phyloP scores from a whole-genome alignment of 306 rosid genomes.

The Citrullus amarus region DNA sequence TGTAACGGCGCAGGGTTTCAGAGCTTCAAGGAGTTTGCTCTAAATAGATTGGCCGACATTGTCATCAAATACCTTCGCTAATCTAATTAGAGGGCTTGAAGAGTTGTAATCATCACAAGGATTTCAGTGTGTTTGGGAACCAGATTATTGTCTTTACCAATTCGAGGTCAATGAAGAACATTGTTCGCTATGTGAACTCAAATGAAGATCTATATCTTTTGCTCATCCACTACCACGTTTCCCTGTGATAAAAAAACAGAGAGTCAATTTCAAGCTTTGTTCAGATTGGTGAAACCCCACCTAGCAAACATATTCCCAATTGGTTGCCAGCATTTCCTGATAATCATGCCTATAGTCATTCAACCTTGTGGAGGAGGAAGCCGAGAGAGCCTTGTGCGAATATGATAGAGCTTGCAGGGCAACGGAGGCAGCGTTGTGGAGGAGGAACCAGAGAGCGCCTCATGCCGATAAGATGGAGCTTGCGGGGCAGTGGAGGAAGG shows the following conservation, averaged over 20 bases:
- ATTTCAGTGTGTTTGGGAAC: constrained; percentile 32
- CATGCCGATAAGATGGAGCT: constrained; percentile 63
- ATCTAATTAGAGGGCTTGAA: constrained; percentile 47
- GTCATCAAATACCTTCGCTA: constrained; percentile 49
- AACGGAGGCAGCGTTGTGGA: constrained; percentile 45
- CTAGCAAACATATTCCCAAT: constrained; percentile 44
- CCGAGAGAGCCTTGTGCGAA: constrained; percentile 48
- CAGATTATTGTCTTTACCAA: constrained; percentile 23
- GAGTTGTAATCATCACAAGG: constrained; percentile 44
- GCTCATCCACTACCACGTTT: constrained; percentile 51
- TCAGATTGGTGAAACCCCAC: constrained; percentile 58
- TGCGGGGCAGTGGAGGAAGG: constrained; percentile 65
- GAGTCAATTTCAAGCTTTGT: constrained; percentile 43
- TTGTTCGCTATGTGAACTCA: constrained; percentile 23
- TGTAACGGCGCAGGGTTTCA: constrained; percentile 54
- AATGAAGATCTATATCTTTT: constrained; percentile 47
- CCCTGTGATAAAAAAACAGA: constrained; percentile 33
- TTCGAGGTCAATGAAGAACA: constrained; percentile 23
- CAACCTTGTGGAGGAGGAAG: constrained; percentile 57
- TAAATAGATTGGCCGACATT: constrained; percentile 49
- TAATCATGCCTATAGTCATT: constrained; percentile 50
- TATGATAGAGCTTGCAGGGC: constrained; percentile 67
- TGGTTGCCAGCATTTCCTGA: constrained; percentile 89
- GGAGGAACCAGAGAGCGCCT: constrained; percentile 47
- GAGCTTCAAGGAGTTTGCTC: constrained; percentile 40